A percentile compares a stretch with the other conserved stretches of the same genome.
Conservation (phyloP, 495 filamentous ascomycete species). For the Aspergillus incahuasiensis region DNA sequence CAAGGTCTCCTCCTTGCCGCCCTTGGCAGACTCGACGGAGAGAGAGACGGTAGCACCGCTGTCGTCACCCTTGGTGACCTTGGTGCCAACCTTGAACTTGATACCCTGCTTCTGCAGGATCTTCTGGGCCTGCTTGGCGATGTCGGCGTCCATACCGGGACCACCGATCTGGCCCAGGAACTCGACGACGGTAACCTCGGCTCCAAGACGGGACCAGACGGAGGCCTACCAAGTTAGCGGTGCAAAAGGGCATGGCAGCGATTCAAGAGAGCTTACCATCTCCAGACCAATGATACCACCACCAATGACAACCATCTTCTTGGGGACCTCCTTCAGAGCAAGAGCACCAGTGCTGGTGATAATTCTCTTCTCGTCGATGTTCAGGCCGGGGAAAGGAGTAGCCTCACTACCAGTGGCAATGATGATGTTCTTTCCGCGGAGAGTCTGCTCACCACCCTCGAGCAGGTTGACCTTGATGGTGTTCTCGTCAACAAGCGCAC, state of each 20-base stretch:
- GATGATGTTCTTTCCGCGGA: constrained; percentile 92
- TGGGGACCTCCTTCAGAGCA: constrained; percentile 79
- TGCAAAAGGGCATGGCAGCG: background rate
- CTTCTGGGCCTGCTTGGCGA: constrained; percentile 89
- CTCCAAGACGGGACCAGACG: constrained; percentile 89
- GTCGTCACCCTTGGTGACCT: constrained; percentile 83
- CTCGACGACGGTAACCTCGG: constrained; percentile 95
- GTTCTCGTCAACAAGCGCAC: constrained; percentile 80
- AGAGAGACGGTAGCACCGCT: constrained; percentile 71
- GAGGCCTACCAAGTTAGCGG: constrained; percentile 54
- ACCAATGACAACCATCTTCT: constrained; percentile 97
- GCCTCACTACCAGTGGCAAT: constrained; percentile 93
- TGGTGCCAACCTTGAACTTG: constrained; percentile 96
- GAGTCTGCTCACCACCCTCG: constrained; percentile 82
- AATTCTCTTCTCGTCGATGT: constrained; percentile 95
- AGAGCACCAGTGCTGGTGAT: constrained; percentile 95
- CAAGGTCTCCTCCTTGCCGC: constrained; percentile 87
- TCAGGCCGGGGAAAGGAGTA: constrained; percentile 92
- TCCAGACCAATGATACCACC: constrained; percentile 98
- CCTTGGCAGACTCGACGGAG: constrained; percentile 87
- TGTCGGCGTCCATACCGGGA: constrained; percentile 94
- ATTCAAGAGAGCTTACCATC: constrained; percentile 57
- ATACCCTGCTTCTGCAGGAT: constrained; percentile 94
- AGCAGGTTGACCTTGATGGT: constrained; percentile 84
- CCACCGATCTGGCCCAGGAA: constrained; percentile 95